Conservation (phyloP, 2,329 filamentous ascomycete genomes). For the Helotiales sp. region DNA sequence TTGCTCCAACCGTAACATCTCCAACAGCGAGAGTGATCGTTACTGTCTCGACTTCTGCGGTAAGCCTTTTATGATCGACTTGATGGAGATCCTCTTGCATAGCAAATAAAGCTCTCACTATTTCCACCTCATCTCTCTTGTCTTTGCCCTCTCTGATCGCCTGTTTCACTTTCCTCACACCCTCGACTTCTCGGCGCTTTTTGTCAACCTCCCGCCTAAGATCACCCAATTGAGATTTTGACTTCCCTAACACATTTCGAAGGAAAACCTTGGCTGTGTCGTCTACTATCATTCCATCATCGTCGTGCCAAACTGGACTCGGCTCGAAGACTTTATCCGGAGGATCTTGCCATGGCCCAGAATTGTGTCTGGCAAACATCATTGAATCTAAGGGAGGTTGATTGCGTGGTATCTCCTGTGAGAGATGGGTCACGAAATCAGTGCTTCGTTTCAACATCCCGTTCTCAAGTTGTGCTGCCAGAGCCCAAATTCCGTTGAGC, state of each 20-base stretch:
- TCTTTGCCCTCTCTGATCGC: constrained; percentile 82
- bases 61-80: constrained; percentile 80
- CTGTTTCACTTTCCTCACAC: constrained; percentile 73
- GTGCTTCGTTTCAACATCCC: constrained; percentile 76
- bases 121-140: constrained; percentile 84
- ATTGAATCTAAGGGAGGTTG: constrained; percentile 88
- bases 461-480: constrained; percentile 80
- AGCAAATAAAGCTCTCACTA: constrained; percentile 81
- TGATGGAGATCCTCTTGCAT: constrained; percentile 86
- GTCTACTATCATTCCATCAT: constrained; percentile 83
- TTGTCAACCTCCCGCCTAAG: constrained; percentile 83
- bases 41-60: constrained; percentile 89
- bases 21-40: constrained; percentile 92
- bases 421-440: constrained; percentile 72
- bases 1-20: constrained; percentile 88
- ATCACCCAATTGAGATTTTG: constrained; percentile 81
- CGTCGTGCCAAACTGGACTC: constrained; percentile 96
- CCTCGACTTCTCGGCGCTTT: constrained; percentile 84
- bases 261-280: constrained; percentile 88
- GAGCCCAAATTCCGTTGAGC: constrained; percentile 83
- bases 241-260: constrained; percentile 89
- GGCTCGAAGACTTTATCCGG: constrained; percentile 86
- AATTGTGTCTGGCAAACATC: constrained; percentile 97
- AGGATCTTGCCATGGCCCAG: constrained; percentile 81
- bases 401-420: constrained; percentile 84